These are phyloP conservation scores for Chimonanthus praecox DNA, from an alignment of 164 flowering plant genomes.

Conservation along the genomic window DNA sequence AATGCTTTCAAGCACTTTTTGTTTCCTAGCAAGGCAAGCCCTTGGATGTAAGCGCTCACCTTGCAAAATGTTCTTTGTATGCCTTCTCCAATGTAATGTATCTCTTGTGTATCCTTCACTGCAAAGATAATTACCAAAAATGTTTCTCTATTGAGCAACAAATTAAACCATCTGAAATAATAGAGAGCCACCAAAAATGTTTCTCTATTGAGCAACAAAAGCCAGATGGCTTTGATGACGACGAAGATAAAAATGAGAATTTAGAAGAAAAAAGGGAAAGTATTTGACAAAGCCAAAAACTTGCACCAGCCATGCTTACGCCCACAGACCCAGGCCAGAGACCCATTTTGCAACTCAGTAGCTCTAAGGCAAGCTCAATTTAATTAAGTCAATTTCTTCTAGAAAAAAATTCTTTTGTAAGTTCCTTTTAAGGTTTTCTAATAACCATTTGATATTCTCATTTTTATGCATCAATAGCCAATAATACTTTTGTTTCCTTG, in stretches of 20 bases:
- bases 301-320: no score
- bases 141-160: not conserved
- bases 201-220: not conserved
- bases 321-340: no score
- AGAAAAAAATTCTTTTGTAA: no score
- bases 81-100: constrained; percentile 48
- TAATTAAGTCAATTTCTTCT: no score
- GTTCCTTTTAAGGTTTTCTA: no score
- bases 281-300: no score
- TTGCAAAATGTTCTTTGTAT: constrained; percentile 30
- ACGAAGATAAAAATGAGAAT: not conserved
- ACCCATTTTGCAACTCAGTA: no score
- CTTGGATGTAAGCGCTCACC: constrained; percentile 30
- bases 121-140: constrained; percentile 17
- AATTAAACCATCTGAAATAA: not conserved
- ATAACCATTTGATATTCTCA: no score
- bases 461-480: no score
- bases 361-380: no score
- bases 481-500: no score
- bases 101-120: constrained; percentile 61
- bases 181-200: not conserved
- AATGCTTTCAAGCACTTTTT: constrained; percentile 19
- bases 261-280: not conserved
- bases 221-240: not conserved
- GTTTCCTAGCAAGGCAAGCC: constrained; percentile 33